Evolutionary conservation across 106 monocot genomes (phyloP), one percentile per base, ranked within the genome.

Genomic region (Dactylorhiza incarnata): DNA sequence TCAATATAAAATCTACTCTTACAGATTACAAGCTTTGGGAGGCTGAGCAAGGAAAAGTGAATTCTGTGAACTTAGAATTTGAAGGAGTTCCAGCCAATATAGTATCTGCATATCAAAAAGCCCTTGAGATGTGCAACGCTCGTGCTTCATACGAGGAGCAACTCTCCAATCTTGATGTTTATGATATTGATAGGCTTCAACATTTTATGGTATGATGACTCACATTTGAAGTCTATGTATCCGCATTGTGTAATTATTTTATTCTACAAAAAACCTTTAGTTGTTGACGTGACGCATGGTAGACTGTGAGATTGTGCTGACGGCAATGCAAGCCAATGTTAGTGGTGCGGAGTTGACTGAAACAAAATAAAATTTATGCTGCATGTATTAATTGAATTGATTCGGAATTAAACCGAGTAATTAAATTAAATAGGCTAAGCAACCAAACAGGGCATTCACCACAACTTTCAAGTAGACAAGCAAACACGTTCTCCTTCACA

Each of bases 11-110:
- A 55, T 83, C 85, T 65, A 88, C 88, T 72, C 72, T 94, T 48
- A 70, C 54, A 44, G 74, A 89, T 73, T 99, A 91, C 86, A 99
- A 89, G 75, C 75, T 70, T 55, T 99, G 97, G 97, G 97, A 99
- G 76, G 78, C 63, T 58, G 87, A 89, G 75, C 89, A 86, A 81
- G 91, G 91, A 68, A 91, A 87, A 83, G 15, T 45, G 52, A 82
- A 73, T 80, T 87, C 87, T 54, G 51, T 51, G 23, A 82, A 73
- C 45, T 78, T 81, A 63, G 87, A 91, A 7, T 63, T 89, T 58
- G 87, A 87, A 58, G 85, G 83, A 12, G 47, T 94, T 83, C 89
- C 97, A 51, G 11, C 85, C 48, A 94, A 87, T 82, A 74, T 91
- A 81, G 76, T 79, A 51, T 83, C 86, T 48, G 77, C 87, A 66